Conservation (phyloP, 306 rosid genomes). For the Spatholobus suberectus region DNA sequence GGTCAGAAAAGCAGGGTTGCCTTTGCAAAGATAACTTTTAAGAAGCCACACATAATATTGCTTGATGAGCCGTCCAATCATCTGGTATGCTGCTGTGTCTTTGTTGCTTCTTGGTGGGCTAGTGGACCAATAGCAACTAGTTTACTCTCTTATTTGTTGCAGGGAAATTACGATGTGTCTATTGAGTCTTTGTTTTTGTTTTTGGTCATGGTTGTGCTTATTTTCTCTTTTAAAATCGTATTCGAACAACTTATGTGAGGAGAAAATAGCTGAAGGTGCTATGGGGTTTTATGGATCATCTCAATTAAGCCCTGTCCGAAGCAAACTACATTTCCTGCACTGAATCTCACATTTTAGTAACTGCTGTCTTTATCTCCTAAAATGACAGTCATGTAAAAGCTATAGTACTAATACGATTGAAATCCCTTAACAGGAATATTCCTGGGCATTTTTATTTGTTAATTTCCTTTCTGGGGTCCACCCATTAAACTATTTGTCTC, state of each 20-base stretch:
- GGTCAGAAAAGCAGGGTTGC: slow-evolving; percentile 99
- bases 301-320: background rate
- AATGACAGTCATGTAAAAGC: slow-evolving; percentile 4
- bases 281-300: background rate
- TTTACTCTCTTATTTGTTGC: slow-evolving; percentile 19
- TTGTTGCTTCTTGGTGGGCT: slow-evolving; percentile 22
- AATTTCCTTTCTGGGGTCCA: background rate
- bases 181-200: background rate
- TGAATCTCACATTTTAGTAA: background rate
- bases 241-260: background rate
- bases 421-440: background rate
- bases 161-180: slow-evolving; percentile 6
- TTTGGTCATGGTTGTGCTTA: background rate
- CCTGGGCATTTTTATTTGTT: slow-evolving; percentile 15
- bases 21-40: slow-evolving; percentile 95
- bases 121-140: background rate
- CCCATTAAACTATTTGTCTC: background rate
- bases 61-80: slow-evolving; percentile 99
- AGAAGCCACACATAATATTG: slow-evolving; percentile 95
- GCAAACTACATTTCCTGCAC: background rate
- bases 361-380: background rate
- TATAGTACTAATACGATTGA: background rate
- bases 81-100: slow-evolving; percentile 62
- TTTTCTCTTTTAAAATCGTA: background rate
- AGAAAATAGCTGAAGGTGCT: background rate